Conservation (phyloP, 1,284 basidiomycete genomes). For the Apiotrichum gamsii region DNA sequence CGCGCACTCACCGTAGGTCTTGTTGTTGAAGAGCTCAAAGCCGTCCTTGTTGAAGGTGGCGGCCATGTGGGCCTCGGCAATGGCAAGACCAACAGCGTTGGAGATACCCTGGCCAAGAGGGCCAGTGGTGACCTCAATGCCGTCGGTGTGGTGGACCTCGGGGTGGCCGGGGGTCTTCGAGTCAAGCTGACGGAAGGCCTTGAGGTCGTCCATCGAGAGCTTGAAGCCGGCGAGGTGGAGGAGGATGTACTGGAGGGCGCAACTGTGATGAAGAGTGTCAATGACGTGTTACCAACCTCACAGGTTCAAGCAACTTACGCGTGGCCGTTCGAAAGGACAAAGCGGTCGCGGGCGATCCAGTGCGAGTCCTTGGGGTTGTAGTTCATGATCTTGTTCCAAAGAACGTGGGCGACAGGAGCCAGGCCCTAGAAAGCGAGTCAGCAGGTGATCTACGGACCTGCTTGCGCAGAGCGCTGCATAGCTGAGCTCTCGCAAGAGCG, state of each 20-base stretch:
- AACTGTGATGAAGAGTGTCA: constrained; percentile 51
- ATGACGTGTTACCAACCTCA: no score
- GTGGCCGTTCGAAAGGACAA: constrained; percentile 49
- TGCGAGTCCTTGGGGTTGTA: constrained; percentile 80
- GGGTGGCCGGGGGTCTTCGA: constrained; percentile 89
- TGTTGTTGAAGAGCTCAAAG: constrained; percentile 80
- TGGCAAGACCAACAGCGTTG: constrained; percentile 87
- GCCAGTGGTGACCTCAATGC: constrained; percentile 93
- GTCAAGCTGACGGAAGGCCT: constrained; percentile 61
- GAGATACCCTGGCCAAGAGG: constrained; percentile 88
- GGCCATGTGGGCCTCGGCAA: constrained; percentile 82
- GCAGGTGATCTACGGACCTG: background rate
- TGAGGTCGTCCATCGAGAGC: constrained; percentile 52
- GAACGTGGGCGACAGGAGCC: constrained; percentile 81
- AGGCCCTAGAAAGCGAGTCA: constrained; percentile 50
- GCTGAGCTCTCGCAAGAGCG: no score
- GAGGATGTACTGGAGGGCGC: constrained; percentile 55
- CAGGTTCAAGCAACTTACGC: constrained; percentile 42
- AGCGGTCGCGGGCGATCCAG: constrained; percentile 81
- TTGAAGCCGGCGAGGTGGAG: constrained; percentile 49
- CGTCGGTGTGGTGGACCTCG: constrained; percentile 79
- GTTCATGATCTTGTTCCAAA: constrained; percentile 74
- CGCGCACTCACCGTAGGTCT: constrained; percentile 64
- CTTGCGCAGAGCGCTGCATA: no score
- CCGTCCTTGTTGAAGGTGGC: constrained; percentile 84